phyloP scores from a whole-genome alignment of 257 asterid species.

The Penstemon barbatus region DNA sequence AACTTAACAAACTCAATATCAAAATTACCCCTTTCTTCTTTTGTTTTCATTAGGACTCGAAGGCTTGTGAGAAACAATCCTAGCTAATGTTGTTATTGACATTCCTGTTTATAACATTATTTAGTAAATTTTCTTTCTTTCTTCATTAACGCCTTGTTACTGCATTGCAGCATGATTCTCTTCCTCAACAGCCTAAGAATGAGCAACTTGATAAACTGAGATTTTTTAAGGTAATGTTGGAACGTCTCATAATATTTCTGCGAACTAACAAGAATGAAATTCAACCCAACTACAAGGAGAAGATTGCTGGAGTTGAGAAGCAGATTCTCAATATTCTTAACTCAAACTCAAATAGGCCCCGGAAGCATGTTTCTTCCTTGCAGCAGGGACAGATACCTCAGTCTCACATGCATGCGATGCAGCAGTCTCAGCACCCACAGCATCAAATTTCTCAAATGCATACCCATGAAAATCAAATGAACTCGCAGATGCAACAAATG shows the following conservation, averaged over 20 bases:
- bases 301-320: conserved; percentile 62
- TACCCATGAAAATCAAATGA: conserved; percentile 70
- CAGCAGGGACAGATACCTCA: conserved; percentile 81
- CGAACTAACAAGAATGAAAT: conserved; percentile 58
- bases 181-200: conserved; percentile 72
- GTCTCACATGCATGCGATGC: conserved; percentile 65
- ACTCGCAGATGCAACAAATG: conserved; percentile 64
- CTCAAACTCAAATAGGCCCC: conserved; percentile 77
- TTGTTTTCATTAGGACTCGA: conserved; percentile 16
- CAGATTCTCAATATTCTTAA: conserved; percentile 71
- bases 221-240: conserved; percentile 68
- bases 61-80: conserved; percentile 2
- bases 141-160: conserved; percentile 21
- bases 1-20: conserved; percentile 7
- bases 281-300: conserved; percentile 62
- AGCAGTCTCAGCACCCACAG: conserved; percentile 74
- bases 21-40: not conserved
- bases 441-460: conserved; percentile 63
- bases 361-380: conserved; percentile 61
- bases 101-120: conserved; percentile 3
- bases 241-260: conserved; percentile 61
- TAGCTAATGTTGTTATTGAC: conserved; percentile 10
- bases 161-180: conserved; percentile 67
- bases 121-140: conserved; percentile 15
- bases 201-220: conserved; percentile 77